Evolutionary conservation across 768 basidiomycete genomes (phyloP), one percentile per base, ranked within the genome.

Genomic region (Daedaleopsis sinensis): DNA sequence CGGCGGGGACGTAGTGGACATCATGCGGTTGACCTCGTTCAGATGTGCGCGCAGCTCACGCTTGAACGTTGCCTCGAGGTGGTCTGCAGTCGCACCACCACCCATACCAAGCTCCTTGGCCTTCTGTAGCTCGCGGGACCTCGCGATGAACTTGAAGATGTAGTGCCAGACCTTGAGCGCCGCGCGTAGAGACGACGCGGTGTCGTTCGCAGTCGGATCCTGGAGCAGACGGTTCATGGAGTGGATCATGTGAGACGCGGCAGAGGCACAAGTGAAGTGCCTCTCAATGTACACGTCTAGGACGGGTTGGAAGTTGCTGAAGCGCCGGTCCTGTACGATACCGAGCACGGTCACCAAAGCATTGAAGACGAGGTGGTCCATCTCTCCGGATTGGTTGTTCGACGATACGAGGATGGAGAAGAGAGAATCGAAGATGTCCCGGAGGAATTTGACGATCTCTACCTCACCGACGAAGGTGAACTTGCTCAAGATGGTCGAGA

Each of bases 141-240:
- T 84, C 16, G 91, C 87, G 69, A 97, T 91, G 75, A 98, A 93
- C 72, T 92, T 93, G 85, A 98, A 93, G 67, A 98, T 87, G 70
- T 96, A 94, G 70, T 94, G 91, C 94, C 94, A 96, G 35, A 98
- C 96, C 73, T 98, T 98, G 62, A 98, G 79, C 16, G 95, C 91
- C 12, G 93, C 88, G 37, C 96, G 88, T 57, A 98, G 82, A 6
- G 85, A 83, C 18, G 90, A 88, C 0, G 91, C 94, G 3, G 83
- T 85, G 23, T 93, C 91, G 10, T 79, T 76, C 21, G 86, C 83
- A 0, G 88, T 85, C 13, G 93, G 93, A 67, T 89, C 84, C 38
- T 78, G 78, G 43, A 98, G 79, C 15, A 97, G 83, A 24, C 85
- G 82, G 69, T 91, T 91, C 91, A 98, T 91, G 9, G 93, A 92